Percentiles rank a stretch among this genome's conserved stretches.
Conservation (phyloP, 352 stramenopile species). For the Phytopythium montanum region DNA sequence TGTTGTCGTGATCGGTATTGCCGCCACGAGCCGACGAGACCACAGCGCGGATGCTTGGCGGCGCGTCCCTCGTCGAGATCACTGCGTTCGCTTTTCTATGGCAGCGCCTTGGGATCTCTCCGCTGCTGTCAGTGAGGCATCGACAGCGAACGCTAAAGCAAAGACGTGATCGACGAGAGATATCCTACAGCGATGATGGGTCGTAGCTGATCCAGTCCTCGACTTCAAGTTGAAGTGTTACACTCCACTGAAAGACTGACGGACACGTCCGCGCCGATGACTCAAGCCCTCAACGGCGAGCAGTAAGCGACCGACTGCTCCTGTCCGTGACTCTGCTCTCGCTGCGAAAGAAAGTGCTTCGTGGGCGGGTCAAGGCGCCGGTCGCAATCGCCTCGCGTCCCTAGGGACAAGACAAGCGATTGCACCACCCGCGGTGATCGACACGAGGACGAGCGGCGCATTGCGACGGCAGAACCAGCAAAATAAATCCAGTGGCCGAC, state of each 20-base stretch:
- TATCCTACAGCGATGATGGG: not conserved
- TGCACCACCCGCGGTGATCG: not conserved
- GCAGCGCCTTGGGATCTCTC: too few species aligned
- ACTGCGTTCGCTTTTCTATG: too few species aligned
- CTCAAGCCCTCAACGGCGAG: not conserved
- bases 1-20: not conserved
- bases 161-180: not conserved
- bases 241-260: not conserved
- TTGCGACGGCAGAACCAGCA: constrained; percentile 5
- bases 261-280: not conserved
- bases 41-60: too few species aligned
- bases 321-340: not conserved
- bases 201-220: not conserved
- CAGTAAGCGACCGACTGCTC: not conserved
- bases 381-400: not conserved
- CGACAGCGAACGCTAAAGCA: too few species aligned
- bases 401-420: not conserved
- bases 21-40: too few species aligned
- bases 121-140: too few species aligned
- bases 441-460: not conserved
- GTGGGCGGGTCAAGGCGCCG: not conserved
- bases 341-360: constrained; percentile 1
- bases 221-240: constrained; percentile 9
- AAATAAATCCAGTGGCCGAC: constrained; percentile 9
- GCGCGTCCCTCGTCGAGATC: not conserved